Base-by-base conservation (phyloP, 805 yeast species). In the Komagataella kurtzmanii region DNA sequence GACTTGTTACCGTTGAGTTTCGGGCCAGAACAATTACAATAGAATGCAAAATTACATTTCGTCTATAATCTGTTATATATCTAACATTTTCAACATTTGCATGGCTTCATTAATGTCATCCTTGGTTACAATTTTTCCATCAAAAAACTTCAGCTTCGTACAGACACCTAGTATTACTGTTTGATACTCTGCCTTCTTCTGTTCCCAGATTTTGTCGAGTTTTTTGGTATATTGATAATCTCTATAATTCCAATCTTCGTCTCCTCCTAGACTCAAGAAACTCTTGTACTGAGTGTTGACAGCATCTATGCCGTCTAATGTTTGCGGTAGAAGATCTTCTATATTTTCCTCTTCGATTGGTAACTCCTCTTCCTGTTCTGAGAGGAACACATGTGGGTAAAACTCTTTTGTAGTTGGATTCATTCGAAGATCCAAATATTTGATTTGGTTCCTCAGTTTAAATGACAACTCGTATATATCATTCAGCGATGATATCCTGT, bases 1-100 rank as follows among this genome's bases (percentile, higher is more conserved):
- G 85, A 88, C 56, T 69, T 90, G 54, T 69, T 90, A 49, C 98
- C 98, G 0, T 63, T 77, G 61, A 82, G 93, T 59, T 91, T 90
- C 66, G 97, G 97, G 0, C 97, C 97, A 1, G 89, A 77, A 14
- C 76, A 80, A 30, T 30, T 30, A 30, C 40, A 30, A 14, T 30
- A 30, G 12, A 21, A 30, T 30, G 40, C 40, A 30, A 30, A 30
- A 30, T 7, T 30, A 30, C 40, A 30, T 30, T 30, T 10, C 6
- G 5, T 30, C 14, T 14, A 10, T 4, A 30, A 30, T 30, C 40
- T 10, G 23, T 21, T 30, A 30, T 30, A 30, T 30, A 30, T 30
- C 40, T 30, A 30, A 14, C 40, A 10, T 30, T 30, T 30, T 30
- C 40, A 30, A 30, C 40, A 30, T 30, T 30, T 30, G 40, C 40